These are phyloP conservation scores for Curvularia hawaiiensis DNA, from an alignment of 2,329 filamentous ascomycete genomes.

Conservation along the genomic window DNA sequence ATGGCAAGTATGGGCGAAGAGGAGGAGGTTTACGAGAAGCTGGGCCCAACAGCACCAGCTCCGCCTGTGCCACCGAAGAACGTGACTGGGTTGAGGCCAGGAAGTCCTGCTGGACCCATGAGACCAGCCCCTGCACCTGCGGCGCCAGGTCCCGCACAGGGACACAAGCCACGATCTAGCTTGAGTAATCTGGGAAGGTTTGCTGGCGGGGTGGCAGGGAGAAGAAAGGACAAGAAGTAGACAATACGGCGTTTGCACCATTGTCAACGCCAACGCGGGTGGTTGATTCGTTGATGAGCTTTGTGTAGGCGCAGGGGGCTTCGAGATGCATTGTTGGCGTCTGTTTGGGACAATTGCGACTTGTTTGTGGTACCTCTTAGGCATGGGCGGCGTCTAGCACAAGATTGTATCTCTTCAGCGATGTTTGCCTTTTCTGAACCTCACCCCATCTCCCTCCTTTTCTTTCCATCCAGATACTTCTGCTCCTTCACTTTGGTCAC, in stretches of 20 bases:
- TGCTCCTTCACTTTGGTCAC: constrained; percentile 26
- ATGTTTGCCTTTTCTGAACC: constrained; percentile 53
- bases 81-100: constrained; percentile 23
- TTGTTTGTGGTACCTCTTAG: constrained; percentile 1
- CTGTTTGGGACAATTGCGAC: neutral
- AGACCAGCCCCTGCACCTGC: constrained; percentile 27
- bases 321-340: constrained; percentile 34
- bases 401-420: constrained; percentile 38
- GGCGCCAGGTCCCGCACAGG: constrained; percentile 24
- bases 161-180: constrained; percentile 48
- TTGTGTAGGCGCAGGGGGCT: constrained; percentile 9
- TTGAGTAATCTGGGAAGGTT: constrained; percentile 53
- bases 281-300: neutral
- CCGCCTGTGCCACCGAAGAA: constrained; percentile 37
- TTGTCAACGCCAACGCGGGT: neutral
- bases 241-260: neutral
- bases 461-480: constrained; percentile 26
- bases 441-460: constrained; percentile 39
- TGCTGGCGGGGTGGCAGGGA: constrained; percentile 48
- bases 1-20: constrained; percentile 50
- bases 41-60: constrained; percentile 28
- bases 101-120: constrained; percentile 29
- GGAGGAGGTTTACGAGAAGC: constrained; percentile 38
- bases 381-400: constrained; percentile 15
- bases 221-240: constrained; percentile 45